Base-by-base conservation (phyloP, 2,329 filamentous ascomycete genomes). In the Fusarium aywerte region DNA sequence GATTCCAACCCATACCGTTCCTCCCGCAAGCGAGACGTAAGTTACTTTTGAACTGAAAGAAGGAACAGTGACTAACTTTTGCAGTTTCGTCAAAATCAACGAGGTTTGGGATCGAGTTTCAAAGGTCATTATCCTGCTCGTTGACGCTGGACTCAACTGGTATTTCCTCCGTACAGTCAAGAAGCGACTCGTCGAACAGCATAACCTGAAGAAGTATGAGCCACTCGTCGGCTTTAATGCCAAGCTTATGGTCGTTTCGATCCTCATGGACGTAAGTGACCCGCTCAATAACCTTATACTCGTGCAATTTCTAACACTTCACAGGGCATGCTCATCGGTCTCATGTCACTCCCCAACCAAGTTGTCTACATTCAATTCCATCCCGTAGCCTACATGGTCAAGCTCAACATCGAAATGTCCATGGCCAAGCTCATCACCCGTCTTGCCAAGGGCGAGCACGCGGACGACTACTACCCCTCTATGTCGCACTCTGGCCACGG, bases 321-420 rank as follows among this genome's bases (percentile, higher is more conserved):
- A 4, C 11, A 71, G 60, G 54, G 47, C 4, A 51, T 64, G 64
- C 70, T 77, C n/a, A 77, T 77, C 25, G 76, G 75, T 2, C 73
- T 76, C 13, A 77, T 77, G 75, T 77, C 68, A 8, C 58, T 77
- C 1, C 71, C 72, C 1, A 77, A 78, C 47, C 74, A 75, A 60
- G 60, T 69, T 15, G 74, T 78, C 9, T 76, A 82, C 62, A 80
- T 84, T 33, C 82, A 84, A 65, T 84, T 85, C 70, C 82, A 85
- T 53, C 83, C 83, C 0, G 76, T 85, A 6, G 81, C 81, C 5
- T 85, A 84, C 69, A 77, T 84, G 42, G 81, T 84, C 58, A 85
- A 85, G 61, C 79, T 85, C 36, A 82, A 85, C 67, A 85, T 85
- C 65, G 83, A 85, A 69, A 80, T 85, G 78, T 80, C 79, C n/a